Percentiles rank a stretch among this genome's conserved stretches.
Conservation (phyloP, 352 stramenopile genomes). For the Blastocystis hominis region DNA sequence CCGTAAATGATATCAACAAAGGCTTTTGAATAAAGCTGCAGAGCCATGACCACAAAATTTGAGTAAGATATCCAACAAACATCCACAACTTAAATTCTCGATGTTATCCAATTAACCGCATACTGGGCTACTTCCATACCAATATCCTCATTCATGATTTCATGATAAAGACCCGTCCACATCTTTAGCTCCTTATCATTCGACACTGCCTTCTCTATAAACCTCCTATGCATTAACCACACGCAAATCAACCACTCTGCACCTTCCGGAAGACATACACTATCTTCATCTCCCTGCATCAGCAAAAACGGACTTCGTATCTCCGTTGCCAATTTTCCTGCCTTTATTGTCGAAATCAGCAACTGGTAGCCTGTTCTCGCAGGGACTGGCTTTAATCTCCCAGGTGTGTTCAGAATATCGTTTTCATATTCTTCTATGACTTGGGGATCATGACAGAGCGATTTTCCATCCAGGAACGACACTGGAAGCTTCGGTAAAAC, state of each 20-base stretch:
- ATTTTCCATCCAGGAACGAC: conserved; percentile 20
- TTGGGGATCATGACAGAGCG: conserved; percentile 40
- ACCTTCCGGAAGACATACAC: background rate
- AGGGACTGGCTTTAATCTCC: conserved; percentile 29
- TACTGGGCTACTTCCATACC: conserved; percentile 2
- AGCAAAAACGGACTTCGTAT: background rate
- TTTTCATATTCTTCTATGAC: conserved; percentile 58
- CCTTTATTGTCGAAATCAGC: background rate
- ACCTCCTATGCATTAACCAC: background rate
- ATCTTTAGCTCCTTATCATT: conserved; percentile 22
- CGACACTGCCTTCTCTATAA: background rate
- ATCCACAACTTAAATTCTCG: background rate
- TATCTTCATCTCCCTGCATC: conserved; percentile 39
- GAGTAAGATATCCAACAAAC: background rate
- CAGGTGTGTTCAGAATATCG: conserved; percentile 54
- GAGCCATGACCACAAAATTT: background rate
- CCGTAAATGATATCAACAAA: conserved; percentile 28
- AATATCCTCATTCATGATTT: conserved; percentile 45
- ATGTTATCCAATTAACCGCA: background rate
- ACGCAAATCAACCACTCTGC: background rate
- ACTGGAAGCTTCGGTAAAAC: conserved; percentile 57
- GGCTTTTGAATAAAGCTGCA: conserved; percentile 28
- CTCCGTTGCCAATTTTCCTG: background rate
- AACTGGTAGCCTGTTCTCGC: background rate
- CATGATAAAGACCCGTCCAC: conserved; percentile 27